phyloP scores from a whole-genome alignment of 306 rosid genomes.

The Alnus rubra region DNA sequence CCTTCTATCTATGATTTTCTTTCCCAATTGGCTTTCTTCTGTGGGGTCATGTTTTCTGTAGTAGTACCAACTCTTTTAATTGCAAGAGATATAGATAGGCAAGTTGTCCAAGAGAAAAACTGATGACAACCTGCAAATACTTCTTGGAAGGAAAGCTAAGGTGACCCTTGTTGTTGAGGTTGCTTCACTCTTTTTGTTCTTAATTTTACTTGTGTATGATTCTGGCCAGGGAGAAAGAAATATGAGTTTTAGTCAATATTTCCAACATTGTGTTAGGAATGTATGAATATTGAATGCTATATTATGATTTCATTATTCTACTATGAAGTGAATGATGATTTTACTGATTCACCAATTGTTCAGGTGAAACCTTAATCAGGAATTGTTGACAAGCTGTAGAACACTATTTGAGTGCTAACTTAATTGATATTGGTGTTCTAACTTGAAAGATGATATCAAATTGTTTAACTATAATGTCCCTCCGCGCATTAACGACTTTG shows the following conservation, averaged over 20 bases:
- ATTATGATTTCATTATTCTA: slow-evolving; percentile 23
- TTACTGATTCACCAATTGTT: slow-evolving; percentile 40
- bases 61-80: neutral
- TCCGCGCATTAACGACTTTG: slow-evolving; percentile 51
- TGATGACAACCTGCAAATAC: slow-evolving; percentile 82
- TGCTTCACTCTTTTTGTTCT: too few relatives aligned
- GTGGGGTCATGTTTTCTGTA: neutral
- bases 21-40: slow-evolving; percentile 6
- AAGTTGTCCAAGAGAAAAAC: slow-evolving; percentile 91
- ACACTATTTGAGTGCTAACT: slow-evolving; percentile 1
- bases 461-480: slow-evolving; percentile 59
- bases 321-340: slow-evolving; percentile 51
- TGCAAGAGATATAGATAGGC: neutral
- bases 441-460: slow-evolving; percentile 42
- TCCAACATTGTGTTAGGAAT: too few relatives aligned
- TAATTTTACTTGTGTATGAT: too few relatives aligned
- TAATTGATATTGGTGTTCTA: neutral
- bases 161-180: slow-evolving; percentile 25
- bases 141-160: slow-evolving; percentile 90
- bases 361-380: slow-evolving; percentile 36
- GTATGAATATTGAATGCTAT: too few relatives aligned
- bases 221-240: too few relatives aligned
- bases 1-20: slow-evolving; percentile 30
- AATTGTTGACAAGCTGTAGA: slow-evolving; percentile 25
- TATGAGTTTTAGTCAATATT: too few relatives aligned